Evolutionary conservation across 306 rosid species (phyloP).

Genomic region (Inga oerstediana): DNA sequence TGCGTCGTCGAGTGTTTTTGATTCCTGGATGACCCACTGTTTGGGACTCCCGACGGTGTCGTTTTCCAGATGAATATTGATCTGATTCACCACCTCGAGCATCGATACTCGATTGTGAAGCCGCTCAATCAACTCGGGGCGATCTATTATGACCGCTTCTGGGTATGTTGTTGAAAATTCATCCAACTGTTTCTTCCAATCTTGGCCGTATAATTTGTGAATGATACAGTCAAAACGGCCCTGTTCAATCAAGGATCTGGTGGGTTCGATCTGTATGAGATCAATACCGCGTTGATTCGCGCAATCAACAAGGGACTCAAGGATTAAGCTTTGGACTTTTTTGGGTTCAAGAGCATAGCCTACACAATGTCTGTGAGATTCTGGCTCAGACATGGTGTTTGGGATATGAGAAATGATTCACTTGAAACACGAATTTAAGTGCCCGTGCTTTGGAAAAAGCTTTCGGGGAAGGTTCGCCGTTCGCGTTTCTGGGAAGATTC

Average conservation of each 20-base stretch:
- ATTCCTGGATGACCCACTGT: conserved; percentile 28
- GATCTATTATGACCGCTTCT: conserved; percentile 35
- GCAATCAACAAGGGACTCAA: conserved; percentile 28
- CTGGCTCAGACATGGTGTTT: conserved; percentile 24
- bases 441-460: neutral
- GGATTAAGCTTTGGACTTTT: conserved; percentile 35
- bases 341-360: conserved; percentile 46
- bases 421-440: neutral
- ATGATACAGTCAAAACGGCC: conserved; percentile 46
- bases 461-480: neutral
- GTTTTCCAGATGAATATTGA: neutral
- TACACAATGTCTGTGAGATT: conserved; percentile 28
- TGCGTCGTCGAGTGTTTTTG: neutral
- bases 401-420: neutral
- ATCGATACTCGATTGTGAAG: conserved; percentile 41
- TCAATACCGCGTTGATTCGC: conserved; percentile 33
- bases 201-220: conserved; percentile 37
- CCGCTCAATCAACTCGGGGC: conserved; percentile 30
- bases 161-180: conserved; percentile 36
- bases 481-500: neutral
- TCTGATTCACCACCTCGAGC: conserved; percentile 33
- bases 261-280: conserved; percentile 36
- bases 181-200: conserved; percentile 35
- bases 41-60: conserved; percentile 36
- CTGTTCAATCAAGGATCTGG: conserved; percentile 36